A percentile compares a stretch with the other conserved stretches of the same genome.
Evolutionary conservation across 345 rosid genomes (phyloP).

Genomic region (Citrus cavaleriei): DNA sequence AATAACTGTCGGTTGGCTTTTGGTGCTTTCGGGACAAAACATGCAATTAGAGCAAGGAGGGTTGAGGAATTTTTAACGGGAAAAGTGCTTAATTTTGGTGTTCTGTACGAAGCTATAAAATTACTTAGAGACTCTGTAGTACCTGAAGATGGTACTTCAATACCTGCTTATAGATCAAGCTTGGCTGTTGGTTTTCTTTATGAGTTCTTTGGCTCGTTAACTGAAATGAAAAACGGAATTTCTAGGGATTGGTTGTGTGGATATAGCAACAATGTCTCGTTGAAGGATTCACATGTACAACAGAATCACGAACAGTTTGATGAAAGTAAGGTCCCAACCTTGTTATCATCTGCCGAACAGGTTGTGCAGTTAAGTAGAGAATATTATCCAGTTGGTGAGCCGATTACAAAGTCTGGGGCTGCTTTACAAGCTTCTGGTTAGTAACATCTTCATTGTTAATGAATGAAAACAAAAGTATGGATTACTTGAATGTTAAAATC

Average conservation of each 20-base stretch:
- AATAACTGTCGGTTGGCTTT: slow-evolving; percentile 60
- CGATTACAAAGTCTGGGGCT: slow-evolving; percentile 63
- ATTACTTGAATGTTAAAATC: neutral
- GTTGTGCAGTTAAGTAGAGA: slow-evolving; percentile 44
- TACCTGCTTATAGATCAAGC: slow-evolving; percentile 62
- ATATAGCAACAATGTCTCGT: neutral
- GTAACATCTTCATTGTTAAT: slow-evolving; percentile 19
- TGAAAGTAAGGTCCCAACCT: slow-evolving; percentile 25
- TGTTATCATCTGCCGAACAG: slow-evolving; percentile 59
- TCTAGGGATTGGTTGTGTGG: slow-evolving; percentile 12
- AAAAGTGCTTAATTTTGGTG: slow-evolving; percentile 38
- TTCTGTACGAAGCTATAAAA: slow-evolving; percentile 54
- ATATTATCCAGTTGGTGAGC: slow-evolving; percentile 67
- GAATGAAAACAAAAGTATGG: neutral
- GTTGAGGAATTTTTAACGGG: slow-evolving; percentile 60
- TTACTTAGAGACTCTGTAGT: slow-evolving; percentile 45
- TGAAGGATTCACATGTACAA: slow-evolving; percentile 5
- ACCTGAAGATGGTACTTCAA: slow-evolving; percentile 45
- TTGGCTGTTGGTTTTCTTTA: slow-evolving; percentile 74
- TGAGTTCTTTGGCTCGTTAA: slow-evolving; percentile 52
- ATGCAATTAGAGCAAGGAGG: slow-evolving; percentile 62
- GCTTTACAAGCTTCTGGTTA: slow-evolving; percentile 84
- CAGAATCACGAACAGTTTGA: slow-evolving; percentile 9
- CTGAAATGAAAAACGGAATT: slow-evolving; percentile 9
- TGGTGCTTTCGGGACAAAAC: slow-evolving; percentile 76